Base-by-base conservation (phyloP, 108 stramenopile genomes). In the Mediolabrus comicus region DNA sequence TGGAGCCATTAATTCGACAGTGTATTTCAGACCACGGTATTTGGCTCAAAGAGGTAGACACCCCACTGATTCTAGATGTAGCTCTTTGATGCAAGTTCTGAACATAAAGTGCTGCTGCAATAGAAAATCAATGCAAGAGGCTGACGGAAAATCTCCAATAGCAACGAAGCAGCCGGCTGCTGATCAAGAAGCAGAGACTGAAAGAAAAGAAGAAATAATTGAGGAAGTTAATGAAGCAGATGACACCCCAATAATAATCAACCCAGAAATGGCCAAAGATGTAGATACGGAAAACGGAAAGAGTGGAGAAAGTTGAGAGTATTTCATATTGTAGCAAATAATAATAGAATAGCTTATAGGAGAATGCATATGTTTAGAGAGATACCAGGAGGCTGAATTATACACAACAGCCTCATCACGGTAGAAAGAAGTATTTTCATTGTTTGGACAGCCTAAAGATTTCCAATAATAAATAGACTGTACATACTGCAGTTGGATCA, bases 1-100 rank as follows among this genome's bases (percentile, higher is more conserved):
- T 32, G 43, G 26, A 29, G 64, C 41, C 29, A n/a, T 65, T n/a
- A 64, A 72, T 62, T 26, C 71, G 19, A 1, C 16, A 25, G 71
- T 72, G 11, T 72, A 64, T 29, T 72, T 72, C 36, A 54, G 71
- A 35, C 71, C 71, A 2, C 53, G 41, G 16, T 62, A 54, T 35
- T 19, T 51, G 34, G 62, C 71, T 3, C 24, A 17, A 11, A 63
- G 71, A 57, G 54, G 22, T 2, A 26, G 54, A n/a, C 27, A 65
- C 28, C 64, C 64, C 1, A 53, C 16, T 10, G 64, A 49, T 10
- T 65, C 64, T 13, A 53, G 13, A 31, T 26, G 25, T 30, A 65
- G 41, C 11, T 51, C 43, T 14, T 51, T 46, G 64, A 26, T 65
- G 28, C 49, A 29, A 3, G 51, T 52, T 3, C 31, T 65, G 12